Evolutionary conservation across 1,284 basidiomycete species (phyloP).

Genomic region (Wallemia hederae): DNA sequence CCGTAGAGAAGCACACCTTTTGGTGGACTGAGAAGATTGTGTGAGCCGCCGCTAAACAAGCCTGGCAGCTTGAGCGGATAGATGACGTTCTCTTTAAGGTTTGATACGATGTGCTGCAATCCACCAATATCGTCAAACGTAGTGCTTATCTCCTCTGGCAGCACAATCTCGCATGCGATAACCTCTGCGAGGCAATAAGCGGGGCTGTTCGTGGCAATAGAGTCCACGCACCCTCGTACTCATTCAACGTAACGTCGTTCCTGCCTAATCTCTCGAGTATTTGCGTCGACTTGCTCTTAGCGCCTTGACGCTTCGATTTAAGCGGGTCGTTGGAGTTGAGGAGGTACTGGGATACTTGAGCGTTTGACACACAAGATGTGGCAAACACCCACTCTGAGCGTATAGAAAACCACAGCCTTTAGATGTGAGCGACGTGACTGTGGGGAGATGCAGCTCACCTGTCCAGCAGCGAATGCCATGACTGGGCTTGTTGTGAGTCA

Average conservation of each 20-base stretch:
- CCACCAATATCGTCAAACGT: constrained; percentile 58
- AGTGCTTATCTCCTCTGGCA: constrained; percentile 21
- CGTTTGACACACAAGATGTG: neutral
- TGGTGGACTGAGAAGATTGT: constrained; percentile 28
- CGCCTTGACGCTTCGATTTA: constrained; percentile 12
- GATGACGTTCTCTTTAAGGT: constrained; percentile 80
- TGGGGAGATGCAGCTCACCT: neutral
- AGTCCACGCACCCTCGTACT: constrained; percentile 7
- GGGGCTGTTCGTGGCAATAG: constrained; percentile 13
- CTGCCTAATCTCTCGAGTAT: constrained; percentile 15
- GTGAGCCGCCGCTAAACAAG: constrained; percentile 46
- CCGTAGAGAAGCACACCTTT: constrained; percentile 65
- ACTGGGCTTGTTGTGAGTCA: constrained; percentile 7
- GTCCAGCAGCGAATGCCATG: constrained; percentile 3
- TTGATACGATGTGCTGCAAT: constrained; percentile 67
- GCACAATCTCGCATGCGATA: constrained; percentile 22
- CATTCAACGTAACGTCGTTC: constrained; percentile 13
- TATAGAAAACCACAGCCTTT: constrained; percentile 25
- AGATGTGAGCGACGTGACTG: neutral
- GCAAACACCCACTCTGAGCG: constrained; percentile 11
- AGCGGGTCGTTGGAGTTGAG: constrained; percentile 16
- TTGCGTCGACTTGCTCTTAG: constrained; percentile 13
- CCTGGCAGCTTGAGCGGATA: constrained; percentile 79
- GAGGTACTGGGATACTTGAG: constrained; percentile 16
- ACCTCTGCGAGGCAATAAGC: constrained; percentile 17